Evolutionary conservation across 2,329 filamentous ascomycete species (phyloP).

Genomic region (Aspergillus sp.): DNA sequence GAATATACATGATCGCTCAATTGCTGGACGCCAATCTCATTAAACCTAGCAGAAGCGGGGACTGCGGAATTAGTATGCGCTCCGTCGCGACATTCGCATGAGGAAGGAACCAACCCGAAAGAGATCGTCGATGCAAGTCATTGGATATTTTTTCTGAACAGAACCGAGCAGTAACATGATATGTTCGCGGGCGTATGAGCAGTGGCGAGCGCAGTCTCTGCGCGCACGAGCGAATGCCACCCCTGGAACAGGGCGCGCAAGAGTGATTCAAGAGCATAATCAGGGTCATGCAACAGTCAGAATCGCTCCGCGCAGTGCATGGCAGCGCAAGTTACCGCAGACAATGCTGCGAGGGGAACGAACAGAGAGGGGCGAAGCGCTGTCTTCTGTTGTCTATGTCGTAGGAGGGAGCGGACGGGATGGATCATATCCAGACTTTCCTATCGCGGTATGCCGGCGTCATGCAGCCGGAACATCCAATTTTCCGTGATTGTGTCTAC

Average conservation of each 20-base stretch:
- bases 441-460: conserved; percentile 18
- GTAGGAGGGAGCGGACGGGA: too few species aligned
- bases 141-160: conserved; percentile 11
- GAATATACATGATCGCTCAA: conserved; percentile 78
- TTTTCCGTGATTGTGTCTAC: conserved; percentile 9
- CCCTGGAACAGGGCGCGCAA: conserved; percentile 31
- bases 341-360: conserved; percentile 10
- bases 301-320: conserved; percentile 22
- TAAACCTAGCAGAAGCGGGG: conserved; percentile 66
- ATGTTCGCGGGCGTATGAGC: conserved; percentile 13
- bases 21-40: conserved; percentile 93
- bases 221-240: conserved; percentile 24
- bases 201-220: conserved; percentile 24
- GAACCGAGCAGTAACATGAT: conserved; percentile 11
- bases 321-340: conserved; percentile 17
- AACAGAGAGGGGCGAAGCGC: conserved; percentile 1
- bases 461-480: conserved; percentile 12
- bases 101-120: conserved; percentile 25
- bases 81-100: not conserved
- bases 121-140: conserved; percentile 15
- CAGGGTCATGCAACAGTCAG: not conserved
- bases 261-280: conserved; percentile 29
- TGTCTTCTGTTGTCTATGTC: not conserved
- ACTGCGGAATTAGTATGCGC: conserved; percentile 27
- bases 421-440: conserved; percentile 9